Conservation (phyloP, 768 basidiomycete genomes). For the Lenzites betulinus region DNA sequence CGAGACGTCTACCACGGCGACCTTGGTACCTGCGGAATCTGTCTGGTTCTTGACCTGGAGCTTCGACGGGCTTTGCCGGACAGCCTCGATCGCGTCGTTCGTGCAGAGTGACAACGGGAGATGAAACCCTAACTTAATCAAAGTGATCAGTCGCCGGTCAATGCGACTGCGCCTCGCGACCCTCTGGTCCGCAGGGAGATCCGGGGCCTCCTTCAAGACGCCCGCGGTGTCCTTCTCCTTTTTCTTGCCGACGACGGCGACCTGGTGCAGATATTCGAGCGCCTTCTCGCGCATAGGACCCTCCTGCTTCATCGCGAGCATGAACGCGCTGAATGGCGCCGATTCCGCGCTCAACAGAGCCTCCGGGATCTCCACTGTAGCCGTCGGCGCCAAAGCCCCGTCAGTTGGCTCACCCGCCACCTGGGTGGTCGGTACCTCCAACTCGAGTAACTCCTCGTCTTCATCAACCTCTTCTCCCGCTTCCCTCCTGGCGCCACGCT, state of each 20-base stretch:
- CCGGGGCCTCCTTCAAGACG: neutral
- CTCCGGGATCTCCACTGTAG: no score
- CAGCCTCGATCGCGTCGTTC: neutral
- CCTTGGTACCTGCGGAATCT: neutral
- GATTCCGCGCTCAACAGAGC: no score
- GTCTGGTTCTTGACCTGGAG: neutral
- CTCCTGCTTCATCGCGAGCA: neutral
- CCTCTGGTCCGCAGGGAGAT: neutral
- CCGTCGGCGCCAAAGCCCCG: no score
- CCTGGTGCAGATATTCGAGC: neutral
- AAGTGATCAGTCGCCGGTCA: neutral
- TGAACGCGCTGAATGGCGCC: neutral
- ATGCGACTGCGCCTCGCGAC: neutral
- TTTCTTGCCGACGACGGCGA: neutral
- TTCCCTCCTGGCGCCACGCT: neutral
- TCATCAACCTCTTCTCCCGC: neutral
- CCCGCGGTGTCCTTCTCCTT: neutral
- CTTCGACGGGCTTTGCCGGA: neutral
- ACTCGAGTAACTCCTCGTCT: neutral
- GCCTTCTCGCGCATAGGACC: neutral
- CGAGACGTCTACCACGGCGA: neutral
- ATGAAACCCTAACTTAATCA: slow-evolving; percentile 1
- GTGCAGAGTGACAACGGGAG: slow-evolving; percentile 3
- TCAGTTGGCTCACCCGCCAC: no score
- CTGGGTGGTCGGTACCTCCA: neutral